Base-by-base conservation (phyloP, 352 stramenopile species). In the Globisporangium uncinulatum region DNA sequence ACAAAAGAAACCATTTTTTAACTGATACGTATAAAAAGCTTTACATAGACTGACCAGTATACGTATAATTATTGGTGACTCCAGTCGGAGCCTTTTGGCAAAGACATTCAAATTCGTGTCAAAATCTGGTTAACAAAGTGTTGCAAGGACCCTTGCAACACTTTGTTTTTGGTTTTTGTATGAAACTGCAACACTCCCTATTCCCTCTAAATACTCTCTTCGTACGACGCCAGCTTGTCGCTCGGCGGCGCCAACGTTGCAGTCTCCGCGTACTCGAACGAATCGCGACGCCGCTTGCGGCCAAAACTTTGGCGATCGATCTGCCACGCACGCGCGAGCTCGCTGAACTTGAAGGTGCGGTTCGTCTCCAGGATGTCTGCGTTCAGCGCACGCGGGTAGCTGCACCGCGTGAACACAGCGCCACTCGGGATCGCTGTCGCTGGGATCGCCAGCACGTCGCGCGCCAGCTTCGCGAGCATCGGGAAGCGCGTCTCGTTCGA, bases 181-280 rank as follows among this genome's bases (percentile, higher is more conserved):
- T n/a, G n/a, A n/a, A n/a, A n/a, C n/a, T n/a, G n/a, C n/a, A n/a
- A n/a, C n/a, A n/a, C 17, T 4, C 15, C 10, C 41, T 19, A 21
- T 15, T 21, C 1, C 20, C 47, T 64, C 78, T 91, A 91, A 87
- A 91, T 91, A 87, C 81, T 91, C 82, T 91, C 81, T 84, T 91
- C 81, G 83, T 87, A 89, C 69, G 81, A 74, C 59, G 78, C 54
- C 62, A 88, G 65, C 66, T 87, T 89, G 51, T 62, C 55, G 51
- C 63, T 56, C 36, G 76, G 69, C 13, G 73, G 68, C 39, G 89
- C 78, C 52, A 89, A 61, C 17, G 74, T 65, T 7, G 70, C 61
- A 53, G 34, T 13, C 34, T 91, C 81, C 58, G 77, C 69, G 62
- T 86, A 89, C 45, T 88, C 78, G 65, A 91, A 91, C 63, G 81